A percentile compares a stretch with the other conserved stretches of the same genome.
Conservation (phyloP, 164 flowering plant genomes). For the Amborella trichopoda region DNA sequence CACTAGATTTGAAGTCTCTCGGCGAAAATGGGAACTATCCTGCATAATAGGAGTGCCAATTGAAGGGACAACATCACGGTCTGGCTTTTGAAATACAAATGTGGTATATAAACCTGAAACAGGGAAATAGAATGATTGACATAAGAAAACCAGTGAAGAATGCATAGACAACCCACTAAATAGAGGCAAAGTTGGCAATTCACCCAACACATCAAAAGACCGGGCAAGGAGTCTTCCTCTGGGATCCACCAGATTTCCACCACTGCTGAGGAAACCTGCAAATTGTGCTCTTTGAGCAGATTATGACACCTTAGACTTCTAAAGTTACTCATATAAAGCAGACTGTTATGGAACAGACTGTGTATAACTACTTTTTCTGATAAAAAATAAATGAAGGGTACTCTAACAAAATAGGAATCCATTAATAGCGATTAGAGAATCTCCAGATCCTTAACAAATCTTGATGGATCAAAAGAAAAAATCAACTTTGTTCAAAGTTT, state of each 20-base stretch:
- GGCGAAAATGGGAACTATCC: slow-evolving; percentile 31
- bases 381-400: too few species aligned
- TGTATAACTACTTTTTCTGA: too few species aligned
- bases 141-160: background rate
- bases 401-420: too few species aligned
- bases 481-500: too few species aligned
- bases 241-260: slow-evolving; percentile 63
- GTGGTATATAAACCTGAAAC: slow-evolving; percentile 76
- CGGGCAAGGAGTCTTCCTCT: slow-evolving; percentile 87
- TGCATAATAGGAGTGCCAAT: slow-evolving; percentile 47
- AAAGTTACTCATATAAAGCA: too few species aligned
- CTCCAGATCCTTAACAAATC: too few species aligned
- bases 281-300: slow-evolving; percentile 49
- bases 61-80: slow-evolving; percentile 73
- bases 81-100: slow-evolving; percentile 86
- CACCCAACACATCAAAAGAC: slow-evolving; percentile 77
- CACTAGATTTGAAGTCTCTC: slow-evolving; percentile 34
- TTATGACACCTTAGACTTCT: background rate
- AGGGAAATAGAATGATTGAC: background rate
- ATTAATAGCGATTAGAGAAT: too few species aligned
- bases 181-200: background rate
- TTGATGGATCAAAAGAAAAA: too few species aligned
- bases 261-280: slow-evolving; percentile 57
- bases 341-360: too few species aligned
- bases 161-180: background rate